Evolutionary conservation across 306 rosid species (phyloP).

Genomic region (Trifolium fragiferum): DNA sequence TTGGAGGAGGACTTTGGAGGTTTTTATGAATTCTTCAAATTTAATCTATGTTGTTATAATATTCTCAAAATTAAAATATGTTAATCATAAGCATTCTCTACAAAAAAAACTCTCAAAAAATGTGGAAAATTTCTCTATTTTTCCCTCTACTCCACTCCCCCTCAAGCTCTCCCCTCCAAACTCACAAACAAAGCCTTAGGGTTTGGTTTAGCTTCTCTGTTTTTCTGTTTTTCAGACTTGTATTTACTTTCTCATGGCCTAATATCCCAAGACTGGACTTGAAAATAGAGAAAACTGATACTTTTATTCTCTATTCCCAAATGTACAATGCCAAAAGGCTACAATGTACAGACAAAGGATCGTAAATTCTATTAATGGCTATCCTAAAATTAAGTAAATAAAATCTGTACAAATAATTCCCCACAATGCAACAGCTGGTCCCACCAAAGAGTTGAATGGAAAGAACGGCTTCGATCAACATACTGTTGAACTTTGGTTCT

Average conservation of each 20-base stretch:
- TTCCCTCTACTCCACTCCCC: too few relatives aligned
- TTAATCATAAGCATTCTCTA: too few relatives aligned
- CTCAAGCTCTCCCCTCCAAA: too few relatives aligned
- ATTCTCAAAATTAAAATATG: too few relatives aligned
- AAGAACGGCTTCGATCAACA: not conserved
- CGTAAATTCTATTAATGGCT: not conserved
- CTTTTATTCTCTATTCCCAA: not conserved
- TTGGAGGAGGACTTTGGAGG: too few relatives aligned
- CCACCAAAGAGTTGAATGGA: slow-evolving; percentile 1
- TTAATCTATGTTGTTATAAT: too few relatives aligned
- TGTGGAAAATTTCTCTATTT: too few relatives aligned
- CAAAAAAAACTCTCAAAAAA: too few relatives aligned
- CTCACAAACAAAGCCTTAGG: too few relatives aligned
- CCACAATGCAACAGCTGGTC: not conserved
- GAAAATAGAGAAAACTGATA: not conserved
- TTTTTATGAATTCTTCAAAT: too few relatives aligned
- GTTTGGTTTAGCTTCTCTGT: slow-evolving; percentile 7
- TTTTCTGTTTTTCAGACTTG: not conserved
- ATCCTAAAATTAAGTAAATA: not conserved
- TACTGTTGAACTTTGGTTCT: not conserved
- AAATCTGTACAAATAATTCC: not conserved
- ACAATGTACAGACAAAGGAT: not conserved
- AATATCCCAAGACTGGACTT: slow-evolving; percentile 12
- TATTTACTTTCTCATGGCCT: not conserved
- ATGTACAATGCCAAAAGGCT: not conserved